A percentile compares a stretch with the other conserved stretches of the same genome.
Conservation (phyloP, 768 basidiomycete genomes). For the Lactarius sanguifluus region DNA sequence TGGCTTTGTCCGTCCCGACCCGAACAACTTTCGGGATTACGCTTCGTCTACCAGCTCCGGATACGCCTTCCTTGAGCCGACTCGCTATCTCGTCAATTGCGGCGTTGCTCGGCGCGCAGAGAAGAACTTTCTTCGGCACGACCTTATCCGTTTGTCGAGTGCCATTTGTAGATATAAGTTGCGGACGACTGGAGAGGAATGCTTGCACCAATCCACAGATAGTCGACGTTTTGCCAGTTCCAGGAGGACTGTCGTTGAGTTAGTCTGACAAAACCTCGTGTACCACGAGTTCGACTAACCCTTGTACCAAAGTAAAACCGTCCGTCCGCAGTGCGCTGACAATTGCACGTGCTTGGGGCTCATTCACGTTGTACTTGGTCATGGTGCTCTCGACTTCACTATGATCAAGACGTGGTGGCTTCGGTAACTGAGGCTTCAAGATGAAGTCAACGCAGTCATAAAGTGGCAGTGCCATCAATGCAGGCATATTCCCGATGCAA, state of each 20-base stretch:
- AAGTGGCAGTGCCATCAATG: slow-evolving; percentile 77
- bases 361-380: slow-evolving; percentile 73
- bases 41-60: slow-evolving; percentile 52
- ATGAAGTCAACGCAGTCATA: slow-evolving; percentile 77
- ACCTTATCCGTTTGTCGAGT: slow-evolving; percentile 43
- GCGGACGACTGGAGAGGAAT: slow-evolving; percentile 63
- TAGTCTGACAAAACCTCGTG: neutral
- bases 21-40: slow-evolving; percentile 81
- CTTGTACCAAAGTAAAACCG: slow-evolving; percentile 93
- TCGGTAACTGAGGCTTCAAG: slow-evolving; percentile 62
- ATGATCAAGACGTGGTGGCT: slow-evolving; percentile 44
- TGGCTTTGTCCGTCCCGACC: slow-evolving; percentile 73
- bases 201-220: slow-evolving; percentile 92
- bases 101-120: slow-evolving; percentile 98
- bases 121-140: slow-evolving; percentile 70
- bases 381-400: slow-evolving; percentile 65
- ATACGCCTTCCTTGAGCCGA: slow-evolving; percentile 79
- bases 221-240: slow-evolving; percentile 98
- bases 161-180: slow-evolving; percentile 45
- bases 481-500: slow-evolving; percentile 90
- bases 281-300: slow-evolving; percentile 47
- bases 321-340: slow-evolving; percentile 63
- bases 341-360: slow-evolving; percentile 93
- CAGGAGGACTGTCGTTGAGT: slow-evolving; percentile 70
- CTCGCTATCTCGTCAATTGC: slow-evolving; percentile 95